Base-by-base conservation (phyloP, 2,329 filamentous ascomycete species). In the Neofusicoccum umdonicola region DNA sequence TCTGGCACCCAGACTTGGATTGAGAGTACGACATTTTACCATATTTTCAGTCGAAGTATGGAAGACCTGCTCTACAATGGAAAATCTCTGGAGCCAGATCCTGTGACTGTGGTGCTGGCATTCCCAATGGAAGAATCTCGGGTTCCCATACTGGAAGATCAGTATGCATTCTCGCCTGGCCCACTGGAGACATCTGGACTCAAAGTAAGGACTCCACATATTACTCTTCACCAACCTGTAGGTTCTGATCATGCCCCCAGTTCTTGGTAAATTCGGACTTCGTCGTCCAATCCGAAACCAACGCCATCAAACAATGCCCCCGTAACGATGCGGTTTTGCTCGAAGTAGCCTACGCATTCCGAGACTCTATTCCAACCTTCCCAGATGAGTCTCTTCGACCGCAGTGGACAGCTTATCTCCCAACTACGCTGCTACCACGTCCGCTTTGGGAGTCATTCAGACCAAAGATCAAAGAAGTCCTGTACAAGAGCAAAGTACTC, bases 141-240 rank as follows among this genome's bases (percentile, higher is more conserved):
- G 0, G 31, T 64, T 0, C 82, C 82, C 0, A 58, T 81, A 2
- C 66, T 79, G 5, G 68, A 79, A 34, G 67, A 71, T 5, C 81
- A 84, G 56, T 69, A 79, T 6, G 64, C 82, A 0, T 84, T 80
- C 69, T 78, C 77, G 0, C 84, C 83, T 66, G 67, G 84, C 0
- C 83, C 82, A 0, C 70, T 84, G 12, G 70, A 77, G 0, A 67
- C 70, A 3, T 71, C 76, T 52, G 79, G 78, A 0, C 82, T 83
- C 68, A 81, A 78, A 47, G 78, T 80, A 65, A n/a, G 41, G 7
- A 44, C 12, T 17, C 41, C 11, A 1, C 2, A 4, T 11, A 15
- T 15, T 39, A 1, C 11, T 39, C 13, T 11, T 4, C 13, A 7
- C 37, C 3, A 1, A 39, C 37, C 7, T 39, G 37, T 39, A 11